Percentiles rank a stretch among this genome's conserved stretches.
phyloP scores from a whole-genome alignment of 1,139 yeast species.

The Debaryomyces udenii region DNA sequence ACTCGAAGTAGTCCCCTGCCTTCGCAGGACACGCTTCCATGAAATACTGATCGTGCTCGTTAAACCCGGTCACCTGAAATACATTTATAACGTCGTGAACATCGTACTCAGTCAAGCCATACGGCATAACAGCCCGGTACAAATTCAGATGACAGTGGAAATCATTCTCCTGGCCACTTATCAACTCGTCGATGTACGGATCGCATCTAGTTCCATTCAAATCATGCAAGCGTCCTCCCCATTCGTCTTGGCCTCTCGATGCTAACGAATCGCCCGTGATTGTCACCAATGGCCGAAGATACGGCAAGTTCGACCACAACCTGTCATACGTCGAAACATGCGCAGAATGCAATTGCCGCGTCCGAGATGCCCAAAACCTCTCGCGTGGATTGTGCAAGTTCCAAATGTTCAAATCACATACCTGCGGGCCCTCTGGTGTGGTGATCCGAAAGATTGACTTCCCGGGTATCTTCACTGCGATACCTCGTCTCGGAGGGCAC shows the following conservation, averaged over 20 bases:
- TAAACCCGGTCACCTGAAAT: constrained; percentile 69
- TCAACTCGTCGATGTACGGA: constrained; percentile 65
- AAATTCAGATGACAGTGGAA: constrained; percentile 70
- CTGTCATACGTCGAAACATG: constrained; percentile 66
- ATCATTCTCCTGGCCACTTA: constrained; percentile 66
- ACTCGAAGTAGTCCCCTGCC: constrained; percentile 60
- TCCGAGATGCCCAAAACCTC: constrained; percentile 69
- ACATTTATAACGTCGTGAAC: constrained; percentile 73
- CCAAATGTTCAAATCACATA: constrained; percentile 71
- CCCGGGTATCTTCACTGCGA: constrained; percentile 64
- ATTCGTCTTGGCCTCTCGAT: constrained; percentile 56
- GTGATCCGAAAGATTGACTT: constrained; percentile 60
- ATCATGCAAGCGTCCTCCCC: constrained; percentile 70
- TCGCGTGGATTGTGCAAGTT: constrained; percentile 62
- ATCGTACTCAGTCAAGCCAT: constrained; percentile 64
- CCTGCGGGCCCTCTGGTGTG: constrained; percentile 72
- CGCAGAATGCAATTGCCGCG: constrained; percentile 67
- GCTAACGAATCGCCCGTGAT: constrained; percentile 61
- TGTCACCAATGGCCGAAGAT: constrained; percentile 63
- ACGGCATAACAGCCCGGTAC: constrained; percentile 58
- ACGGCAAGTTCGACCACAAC: constrained; percentile 67
- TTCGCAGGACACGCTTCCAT: constrained; percentile 72
- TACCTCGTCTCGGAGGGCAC: constrained; percentile 58
- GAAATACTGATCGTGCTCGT: constrained; percentile 65
- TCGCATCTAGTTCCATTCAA: constrained; percentile 70